Evolutionary conservation across 257 asterid genomes (phyloP).

Genomic region (Eustoma russellianum): DNA sequence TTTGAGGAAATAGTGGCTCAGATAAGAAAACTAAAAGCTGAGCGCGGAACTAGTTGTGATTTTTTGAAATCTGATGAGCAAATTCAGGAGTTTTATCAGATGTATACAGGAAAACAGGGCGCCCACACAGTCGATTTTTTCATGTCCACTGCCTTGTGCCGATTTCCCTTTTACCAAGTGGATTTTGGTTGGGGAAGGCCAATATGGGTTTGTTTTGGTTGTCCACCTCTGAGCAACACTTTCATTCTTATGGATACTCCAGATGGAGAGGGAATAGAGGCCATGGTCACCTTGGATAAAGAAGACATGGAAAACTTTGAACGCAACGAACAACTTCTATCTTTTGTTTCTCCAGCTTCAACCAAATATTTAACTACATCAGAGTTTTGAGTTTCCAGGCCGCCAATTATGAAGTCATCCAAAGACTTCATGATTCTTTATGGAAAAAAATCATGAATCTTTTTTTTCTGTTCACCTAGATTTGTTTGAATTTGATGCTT

Average conservation of each 20-base stretch:
- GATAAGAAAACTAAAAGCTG: not conserved
- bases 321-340: not conserved
- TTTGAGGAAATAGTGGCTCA: not conserved
- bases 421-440: too few species aligned
- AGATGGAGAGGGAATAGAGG: slow-evolving; percentile 8
- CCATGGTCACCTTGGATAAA: slow-evolving; percentile 8
- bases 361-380: too few species aligned
- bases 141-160: not conserved
- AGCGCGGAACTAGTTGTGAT: not conserved
- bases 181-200: slow-evolving; percentile 21
- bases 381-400: too few species aligned
- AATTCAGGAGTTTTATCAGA: too few species aligned
- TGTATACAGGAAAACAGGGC: too few species aligned
- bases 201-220: slow-evolving; percentile 2
- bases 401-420: too few species aligned
- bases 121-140: not conserved
- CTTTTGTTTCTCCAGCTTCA: not conserved
- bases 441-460: too few species aligned
- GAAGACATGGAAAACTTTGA: slow-evolving; percentile 9
- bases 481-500: too few species aligned
- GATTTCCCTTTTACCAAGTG: slow-evolving; percentile 1
- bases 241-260: slow-evolving; percentile 3
- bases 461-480: too few species aligned
- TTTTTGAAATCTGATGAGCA: not conserved
- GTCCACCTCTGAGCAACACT: not conserved